Percentiles rank a stretch among this genome's conserved stretches.
Conservation (phyloP, 148 eudicot species). For the Selenicereus undatus region DNA sequence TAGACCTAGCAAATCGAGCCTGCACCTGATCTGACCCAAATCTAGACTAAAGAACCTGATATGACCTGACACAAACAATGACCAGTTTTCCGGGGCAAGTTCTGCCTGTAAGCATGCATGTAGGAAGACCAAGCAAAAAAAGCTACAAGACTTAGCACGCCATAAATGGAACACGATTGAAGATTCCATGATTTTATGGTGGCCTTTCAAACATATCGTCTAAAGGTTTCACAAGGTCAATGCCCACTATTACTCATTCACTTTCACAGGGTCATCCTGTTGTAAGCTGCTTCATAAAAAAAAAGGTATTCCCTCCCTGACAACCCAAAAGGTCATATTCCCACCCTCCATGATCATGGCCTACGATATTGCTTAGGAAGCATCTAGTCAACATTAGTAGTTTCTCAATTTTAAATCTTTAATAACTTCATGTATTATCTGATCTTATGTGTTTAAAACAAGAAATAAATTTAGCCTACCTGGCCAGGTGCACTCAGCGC, state of each 20-base stretch:
- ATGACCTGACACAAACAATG: neutral
- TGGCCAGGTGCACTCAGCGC: slow-evolving; percentile 85
- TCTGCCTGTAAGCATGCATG: neutral
- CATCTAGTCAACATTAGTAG: neutral
- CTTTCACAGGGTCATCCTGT: neutral
- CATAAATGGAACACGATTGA: neutral
- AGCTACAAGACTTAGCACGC: neutral
- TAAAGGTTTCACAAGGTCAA: neutral
- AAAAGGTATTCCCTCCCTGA: neutral
- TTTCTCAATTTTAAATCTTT: neutral
- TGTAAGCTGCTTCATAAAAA: too few species aligned
- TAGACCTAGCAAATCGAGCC: neutral
- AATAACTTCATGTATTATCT: neutral
- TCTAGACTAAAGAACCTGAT: neutral
- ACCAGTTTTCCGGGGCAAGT: neutral
- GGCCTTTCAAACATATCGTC: neutral
- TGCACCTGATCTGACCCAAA: neutral
- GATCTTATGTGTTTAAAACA: neutral
- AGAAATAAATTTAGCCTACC: slow-evolving; percentile 36
- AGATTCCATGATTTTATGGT: neutral
- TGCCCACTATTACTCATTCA: neutral
- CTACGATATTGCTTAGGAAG: neutral
- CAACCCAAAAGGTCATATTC: neutral
- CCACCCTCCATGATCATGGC: neutral
- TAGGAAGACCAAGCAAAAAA: neutral